These are phyloP conservation scores for Euphrasia confusa DNA, from an alignment of 257 asterid genomes.

Conservation along the genomic window DNA sequence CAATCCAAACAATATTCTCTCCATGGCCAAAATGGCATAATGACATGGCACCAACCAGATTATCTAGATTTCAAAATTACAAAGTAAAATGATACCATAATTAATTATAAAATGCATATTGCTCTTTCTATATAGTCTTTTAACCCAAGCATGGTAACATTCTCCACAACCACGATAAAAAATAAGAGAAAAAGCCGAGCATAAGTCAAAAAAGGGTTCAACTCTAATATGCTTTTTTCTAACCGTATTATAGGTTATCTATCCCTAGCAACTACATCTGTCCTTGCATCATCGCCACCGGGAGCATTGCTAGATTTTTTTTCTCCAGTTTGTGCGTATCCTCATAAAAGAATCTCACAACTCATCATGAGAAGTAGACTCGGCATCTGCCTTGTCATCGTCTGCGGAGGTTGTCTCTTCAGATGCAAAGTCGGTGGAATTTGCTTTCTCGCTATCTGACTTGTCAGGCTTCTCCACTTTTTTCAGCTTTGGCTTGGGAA, in stretches of 20 bases:
- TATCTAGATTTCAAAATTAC: slow-evolving; percentile 29
- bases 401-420: slow-evolving; percentile 38
- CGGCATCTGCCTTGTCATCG: slow-evolving; percentile 35
- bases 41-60: slow-evolving; percentile 20
- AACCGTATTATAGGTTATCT: neutral
- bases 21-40: slow-evolving; percentile 34
- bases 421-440: slow-evolving; percentile 23
- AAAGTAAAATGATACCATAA: slow-evolving; percentile 28
- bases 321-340: slow-evolving; percentile 5
- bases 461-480: slow-evolving; percentile 74
- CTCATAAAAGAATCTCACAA: slow-evolving; percentile 38
- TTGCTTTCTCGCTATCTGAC: slow-evolving; percentile 51
- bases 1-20: slow-evolving; percentile 28
- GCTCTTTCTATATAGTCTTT: neutral
- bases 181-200: slow-evolving; percentile 23
- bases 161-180: neutral
- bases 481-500: slow-evolving; percentile 94
- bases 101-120: slow-evolving; percentile 21
- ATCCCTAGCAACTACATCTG: slow-evolving; percentile 1
- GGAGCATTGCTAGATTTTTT: slow-evolving; percentile 24
- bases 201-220: slow-evolving; percentile 39
- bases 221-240: slow-evolving; percentile 9
- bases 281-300: neutral
- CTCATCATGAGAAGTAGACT: slow-evolving; percentile 65
- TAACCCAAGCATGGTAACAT: slow-evolving; percentile 22